These are phyloP conservation scores for Penicillium sp. DNA, from an alignment of 2,329 filamentous ascomycete species.

Conservation along the genomic window DNA sequence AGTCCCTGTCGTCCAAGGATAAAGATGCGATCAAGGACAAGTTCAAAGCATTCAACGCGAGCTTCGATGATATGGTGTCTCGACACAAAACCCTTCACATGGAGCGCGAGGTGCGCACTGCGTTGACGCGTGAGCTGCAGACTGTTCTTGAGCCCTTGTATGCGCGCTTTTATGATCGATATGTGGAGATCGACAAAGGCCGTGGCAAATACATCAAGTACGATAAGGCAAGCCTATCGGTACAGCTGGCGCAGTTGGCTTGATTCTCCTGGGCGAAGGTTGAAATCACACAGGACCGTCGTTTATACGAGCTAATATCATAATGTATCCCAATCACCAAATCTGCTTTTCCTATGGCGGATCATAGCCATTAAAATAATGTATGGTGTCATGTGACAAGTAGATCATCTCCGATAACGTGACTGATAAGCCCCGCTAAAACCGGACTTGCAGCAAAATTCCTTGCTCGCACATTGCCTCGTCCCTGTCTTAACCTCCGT, in stretches of 20 bases:
- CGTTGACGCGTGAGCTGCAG: conserved; percentile 80
- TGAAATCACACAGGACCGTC: neutral
- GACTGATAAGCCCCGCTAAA: conserved; percentile 39
- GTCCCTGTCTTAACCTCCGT: conserved; percentile 11
- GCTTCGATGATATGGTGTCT: conserved; percentile 82
- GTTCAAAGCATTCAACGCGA: conserved; percentile 84
- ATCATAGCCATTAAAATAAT: neutral
- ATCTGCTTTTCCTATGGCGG: neutral
- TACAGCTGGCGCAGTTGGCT: conserved; percentile 47
- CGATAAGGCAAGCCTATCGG: conserved; percentile 77
- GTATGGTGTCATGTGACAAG: conserved; percentile 4
- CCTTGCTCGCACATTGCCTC: conserved; percentile 25
- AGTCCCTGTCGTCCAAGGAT: conserved; percentile 80
- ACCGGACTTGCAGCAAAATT: conserved; percentile 30
- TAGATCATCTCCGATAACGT: conserved; percentile 32
- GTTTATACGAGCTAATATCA: conserved; percentile 10
- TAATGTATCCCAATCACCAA: neutral
- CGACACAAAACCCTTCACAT: conserved; percentile 81
- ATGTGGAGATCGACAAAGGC: conserved; percentile 96
- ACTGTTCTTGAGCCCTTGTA: conserved; percentile 92
- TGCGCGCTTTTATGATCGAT: conserved; percentile 91
- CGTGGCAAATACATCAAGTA: conserved; percentile 99
- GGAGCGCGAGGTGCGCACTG: conserved; percentile 82
- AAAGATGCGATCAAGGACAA: conserved; percentile 96
- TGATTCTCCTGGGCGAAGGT: neutral